Evolutionary conservation across 2,329 filamentous ascomycete species (phyloP).

Genomic region (Cadophora malorum): DNA sequence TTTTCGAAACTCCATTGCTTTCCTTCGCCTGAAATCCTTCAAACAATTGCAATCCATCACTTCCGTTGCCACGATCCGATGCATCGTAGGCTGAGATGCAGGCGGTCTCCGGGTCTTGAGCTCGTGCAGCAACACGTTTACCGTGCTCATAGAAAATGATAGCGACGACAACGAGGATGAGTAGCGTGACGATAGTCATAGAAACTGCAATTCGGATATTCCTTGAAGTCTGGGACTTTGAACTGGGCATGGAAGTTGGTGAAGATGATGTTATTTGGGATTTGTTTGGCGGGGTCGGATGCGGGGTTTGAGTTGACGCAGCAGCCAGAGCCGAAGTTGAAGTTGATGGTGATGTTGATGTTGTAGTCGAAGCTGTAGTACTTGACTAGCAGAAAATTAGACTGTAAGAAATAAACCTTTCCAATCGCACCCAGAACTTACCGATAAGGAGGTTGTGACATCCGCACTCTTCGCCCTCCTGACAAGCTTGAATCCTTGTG

Average conservation of each 20-base stretch:
- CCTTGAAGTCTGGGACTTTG: background rate
- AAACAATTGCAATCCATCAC: background rate
- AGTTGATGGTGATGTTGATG: background rate
- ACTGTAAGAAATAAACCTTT: too few species aligned
- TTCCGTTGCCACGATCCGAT: background rate
- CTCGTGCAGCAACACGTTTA: background rate
- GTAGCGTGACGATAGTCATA: background rate
- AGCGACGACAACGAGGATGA: background rate
- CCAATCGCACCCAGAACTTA: background rate
- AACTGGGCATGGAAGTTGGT: background rate
- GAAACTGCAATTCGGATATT: background rate
- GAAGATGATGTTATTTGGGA: background rate
- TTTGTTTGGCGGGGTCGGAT: background rate
- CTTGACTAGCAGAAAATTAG: background rate
- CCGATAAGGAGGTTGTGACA: background rate
- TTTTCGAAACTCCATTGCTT: background rate
- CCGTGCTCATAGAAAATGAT: slow-evolving; percentile 7
- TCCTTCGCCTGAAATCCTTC: background rate
- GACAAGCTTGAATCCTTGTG: background rate
- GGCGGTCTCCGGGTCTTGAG: background rate
- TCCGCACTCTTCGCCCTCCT: background rate
- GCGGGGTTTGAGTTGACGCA: background rate
- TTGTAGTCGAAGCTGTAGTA: background rate
- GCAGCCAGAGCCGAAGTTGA: too few species aligned
- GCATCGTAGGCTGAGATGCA: background rate